phyloP scores from a whole-genome alignment of 345 rosid species.

The Clausena lansium region DNA sequence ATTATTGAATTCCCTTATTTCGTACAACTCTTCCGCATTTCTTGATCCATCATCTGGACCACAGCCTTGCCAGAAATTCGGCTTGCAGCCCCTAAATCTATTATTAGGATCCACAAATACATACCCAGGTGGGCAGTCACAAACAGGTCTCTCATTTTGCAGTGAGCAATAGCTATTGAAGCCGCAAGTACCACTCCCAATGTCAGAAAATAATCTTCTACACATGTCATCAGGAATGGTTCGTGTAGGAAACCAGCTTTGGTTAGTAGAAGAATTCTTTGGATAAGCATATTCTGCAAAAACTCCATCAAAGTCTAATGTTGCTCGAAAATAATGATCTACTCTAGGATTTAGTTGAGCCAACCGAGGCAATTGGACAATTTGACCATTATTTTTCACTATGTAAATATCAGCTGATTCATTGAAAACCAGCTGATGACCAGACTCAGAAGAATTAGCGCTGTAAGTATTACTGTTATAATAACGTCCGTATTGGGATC shows the following conservation, averaged over 20 bases:
- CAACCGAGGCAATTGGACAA: background rate
- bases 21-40: constrained; percentile 15
- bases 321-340: constrained; percentile 24
- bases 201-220: background rate
- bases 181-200: constrained; percentile 26
- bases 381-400: background rate
- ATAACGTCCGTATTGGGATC: constrained; percentile 9
- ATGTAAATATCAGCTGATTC: constrained; percentile 16
- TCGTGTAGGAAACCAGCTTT: constrained; percentile 5
- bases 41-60: constrained; percentile 9
- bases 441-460: constrained; percentile 8
- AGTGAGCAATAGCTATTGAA: constrained; percentile 25
- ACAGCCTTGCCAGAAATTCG: constrained; percentile 15
- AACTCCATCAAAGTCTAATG: constrained; percentile 29
- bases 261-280: constrained; percentile 9
- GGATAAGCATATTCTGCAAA: constrained; percentile 19
- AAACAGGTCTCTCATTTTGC: constrained; percentile 12
- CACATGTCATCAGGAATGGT: constrained; percentile 22
- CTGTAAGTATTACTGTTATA: constrained; percentile 15
- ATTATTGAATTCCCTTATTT: background rate
- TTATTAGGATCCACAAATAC: constrained; percentile 9
- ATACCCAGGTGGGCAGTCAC: constrained; percentile 25
- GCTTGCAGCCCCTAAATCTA: constrained; percentile 18
- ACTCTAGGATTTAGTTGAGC: background rate
- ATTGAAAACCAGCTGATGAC: constrained; percentile 17